Base-by-base conservation (phyloP, 192 early-diverging fungal genomes). In the Phlyctochytrium arcticum region DNA sequence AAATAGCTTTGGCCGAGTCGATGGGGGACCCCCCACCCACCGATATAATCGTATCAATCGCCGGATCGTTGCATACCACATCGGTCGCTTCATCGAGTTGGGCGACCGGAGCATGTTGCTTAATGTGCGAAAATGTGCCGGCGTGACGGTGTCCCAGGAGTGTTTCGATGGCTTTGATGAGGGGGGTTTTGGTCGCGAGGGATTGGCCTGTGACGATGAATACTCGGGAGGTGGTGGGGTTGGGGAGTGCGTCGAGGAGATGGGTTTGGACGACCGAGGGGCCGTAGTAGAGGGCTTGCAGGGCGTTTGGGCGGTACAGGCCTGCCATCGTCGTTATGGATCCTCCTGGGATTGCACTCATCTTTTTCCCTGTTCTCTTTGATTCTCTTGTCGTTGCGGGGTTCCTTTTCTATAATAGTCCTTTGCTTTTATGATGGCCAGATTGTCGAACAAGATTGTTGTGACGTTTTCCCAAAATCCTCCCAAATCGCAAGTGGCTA, bases 1-100 rank as follows among this genome's bases (percentile, higher is more conserved):
- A n/a, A n/a, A n/a, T n/a, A n/a, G n/a, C n/a, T n/a, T n/a, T n/a
- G n/a, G n/a, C n/a, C n/a, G n/a, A n/a, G n/a, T n/a, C n/a, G n/a
- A n/a, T n/a, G n/a, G n/a, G n/a, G n/a, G n/a, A n/a, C n/a, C n/a
- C 58, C 42, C 58, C 58, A 46, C 58, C 58, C 8, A 60, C 26
- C 26, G 58, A 60, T 24, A 60, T 60, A 46, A 60, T 60, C 27
- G 58, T 60, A 31, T 60, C 58, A 46, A 60, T 60, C 2, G 17
- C 27, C 3, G 9, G 3, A 32, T 60, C 58, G 9, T 42, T 42
- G 9, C 8, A 42, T 9, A 51, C 49, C 8, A 51, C 12, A 4
- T 44, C 26, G 27, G 44, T 48, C 3, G 58, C 58, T 10, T 60
- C 58, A 31, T 60, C 42, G 42, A 60, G 58, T 26, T 60, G 42